Conservation (phyloP, 2,329 filamentous ascomycete species). For the Aspergillus versicolor region DNA sequence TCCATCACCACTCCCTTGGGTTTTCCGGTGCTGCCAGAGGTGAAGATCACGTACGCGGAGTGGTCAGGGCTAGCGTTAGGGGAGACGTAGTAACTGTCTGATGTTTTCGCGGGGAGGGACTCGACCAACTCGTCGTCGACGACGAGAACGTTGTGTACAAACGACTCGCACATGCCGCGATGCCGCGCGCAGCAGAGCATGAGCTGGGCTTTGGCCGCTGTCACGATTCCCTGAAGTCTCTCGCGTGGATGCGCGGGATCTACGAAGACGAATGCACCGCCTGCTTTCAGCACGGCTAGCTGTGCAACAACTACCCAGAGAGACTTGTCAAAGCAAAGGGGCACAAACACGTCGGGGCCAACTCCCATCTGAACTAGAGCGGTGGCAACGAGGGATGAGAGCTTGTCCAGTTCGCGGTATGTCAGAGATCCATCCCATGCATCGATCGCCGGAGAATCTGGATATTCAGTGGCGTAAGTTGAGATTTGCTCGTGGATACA, state of each 20-base stretch:
- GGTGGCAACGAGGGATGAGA: not conserved
- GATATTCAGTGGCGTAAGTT: too few species aligned
- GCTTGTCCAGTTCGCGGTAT: not conserved
- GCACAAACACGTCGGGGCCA: not conserved
- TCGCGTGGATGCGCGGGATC: not conserved
- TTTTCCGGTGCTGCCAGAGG: not conserved
- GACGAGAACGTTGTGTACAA: not conserved
- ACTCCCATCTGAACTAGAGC: constrained; percentile 2
- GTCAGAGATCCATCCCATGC: constrained; percentile 2
- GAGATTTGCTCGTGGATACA: too few species aligned
- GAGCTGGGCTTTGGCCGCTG: not conserved
- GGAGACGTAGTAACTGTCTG: not conserved
- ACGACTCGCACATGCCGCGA: not conserved
- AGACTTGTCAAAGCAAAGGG: not conserved
- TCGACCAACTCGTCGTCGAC: not conserved
- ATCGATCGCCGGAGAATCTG: too few species aligned
- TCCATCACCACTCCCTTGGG: not conserved
- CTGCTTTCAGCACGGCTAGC: not conserved
- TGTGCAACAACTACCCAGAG: not conserved
- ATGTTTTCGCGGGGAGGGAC: not conserved
- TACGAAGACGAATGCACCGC: not conserved
- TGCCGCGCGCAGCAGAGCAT: not conserved
- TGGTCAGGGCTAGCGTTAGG: too few species aligned
- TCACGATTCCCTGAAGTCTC: not conserved
- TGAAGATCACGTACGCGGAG: not conserved